Conservation (phyloP, 2,329 filamentous ascomycete species). For the Tolypocladium nubicola region DNA sequence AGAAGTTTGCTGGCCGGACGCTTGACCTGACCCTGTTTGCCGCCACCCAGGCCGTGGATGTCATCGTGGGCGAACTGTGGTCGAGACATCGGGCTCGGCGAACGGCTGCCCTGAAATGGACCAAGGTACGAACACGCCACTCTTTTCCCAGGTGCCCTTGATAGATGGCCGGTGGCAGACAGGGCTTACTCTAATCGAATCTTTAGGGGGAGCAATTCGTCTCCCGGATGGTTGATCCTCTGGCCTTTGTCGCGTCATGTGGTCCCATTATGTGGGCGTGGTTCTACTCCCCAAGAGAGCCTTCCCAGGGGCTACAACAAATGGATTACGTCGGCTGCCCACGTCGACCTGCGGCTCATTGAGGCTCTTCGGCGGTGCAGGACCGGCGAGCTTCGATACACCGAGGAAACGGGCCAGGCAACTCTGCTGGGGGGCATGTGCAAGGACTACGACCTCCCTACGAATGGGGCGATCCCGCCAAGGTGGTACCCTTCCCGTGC, state of each 20-base stretch:
- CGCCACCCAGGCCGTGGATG: conserved; percentile 59
- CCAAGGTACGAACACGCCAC: conserved; percentile 23
- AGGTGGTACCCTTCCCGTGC: conserved; percentile 65
- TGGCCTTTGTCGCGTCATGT: conserved; percentile 61
- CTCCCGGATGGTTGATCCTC: conserved; percentile 44
- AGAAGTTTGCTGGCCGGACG: conserved; percentile 53
- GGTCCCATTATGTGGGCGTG: conserved; percentile 82
- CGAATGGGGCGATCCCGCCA: conserved; percentile 62
- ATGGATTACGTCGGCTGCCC: conserved; percentile 71
- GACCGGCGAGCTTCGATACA: conserved; percentile 56
- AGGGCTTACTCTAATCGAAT: neutral
- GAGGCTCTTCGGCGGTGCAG: conserved; percentile 60
- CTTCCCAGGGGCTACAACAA: conserved; percentile 66
- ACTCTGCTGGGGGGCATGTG: conserved; percentile 62
- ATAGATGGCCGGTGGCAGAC: neutral
- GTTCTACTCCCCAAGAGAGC: conserved; percentile 61
- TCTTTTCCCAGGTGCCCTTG: neutral
- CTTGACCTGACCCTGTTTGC: conserved; percentile 78
- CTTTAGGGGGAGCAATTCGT: conserved; percentile 21
- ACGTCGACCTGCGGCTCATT: conserved; percentile 64
- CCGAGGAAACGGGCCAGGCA: conserved; percentile 60
- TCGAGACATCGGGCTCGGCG: conserved; percentile 34
- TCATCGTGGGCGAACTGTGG: conserved; percentile 58
- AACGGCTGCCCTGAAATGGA: conserved; percentile 34
- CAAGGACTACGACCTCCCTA: conserved; percentile 53